Evolutionary conservation across 1,284 basidiomycete species (phyloP).

Genomic region (Entoloma clypeatum): DNA sequence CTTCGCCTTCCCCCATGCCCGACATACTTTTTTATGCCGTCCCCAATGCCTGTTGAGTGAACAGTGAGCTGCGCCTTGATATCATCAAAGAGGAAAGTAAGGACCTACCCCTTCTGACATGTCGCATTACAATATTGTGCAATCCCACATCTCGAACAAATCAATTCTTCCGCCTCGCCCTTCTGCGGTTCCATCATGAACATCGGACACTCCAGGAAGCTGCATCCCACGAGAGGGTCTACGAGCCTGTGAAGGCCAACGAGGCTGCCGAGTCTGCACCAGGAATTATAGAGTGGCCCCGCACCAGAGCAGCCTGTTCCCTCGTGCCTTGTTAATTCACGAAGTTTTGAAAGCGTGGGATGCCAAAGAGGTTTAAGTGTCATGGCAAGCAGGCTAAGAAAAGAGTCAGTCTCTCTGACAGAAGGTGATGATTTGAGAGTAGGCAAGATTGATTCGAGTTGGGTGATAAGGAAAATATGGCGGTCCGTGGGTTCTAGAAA

Average conservation of each 20-base stretch:
- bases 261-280: neutral
- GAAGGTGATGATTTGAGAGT: neutral
- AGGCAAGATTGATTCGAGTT: neutral
- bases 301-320: neutral
- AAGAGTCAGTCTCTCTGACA: neutral
- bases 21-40: too few relatives aligned
- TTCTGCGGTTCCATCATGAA: neutral
- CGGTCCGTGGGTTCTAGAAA: too few relatives aligned
- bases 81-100: too few relatives aligned
- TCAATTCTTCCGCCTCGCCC: neutral
- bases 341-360: neutral
- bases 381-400: neutral
- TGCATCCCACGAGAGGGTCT: conserved; percentile 1
- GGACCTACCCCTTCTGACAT: conserved; percentile 4
- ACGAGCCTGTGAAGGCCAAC: conserved; percentile 1
- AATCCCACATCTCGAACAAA: conserved; percentile 3
- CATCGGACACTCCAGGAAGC: neutral
- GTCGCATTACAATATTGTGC: conserved; percentile 6
- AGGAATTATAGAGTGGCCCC: neutral
- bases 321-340: conserved; percentile 1
- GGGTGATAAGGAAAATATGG: too few relatives aligned
- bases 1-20: too few relatives aligned
- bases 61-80: too few relatives aligned
- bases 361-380: neutral
- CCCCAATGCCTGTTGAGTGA: too few relatives aligned